Percentiles rank a stretch among this genome's conserved stretches.
phyloP scores from a whole-genome alignment of 805 yeast genomes.

The Saccharomycopsis babjevae region DNA sequence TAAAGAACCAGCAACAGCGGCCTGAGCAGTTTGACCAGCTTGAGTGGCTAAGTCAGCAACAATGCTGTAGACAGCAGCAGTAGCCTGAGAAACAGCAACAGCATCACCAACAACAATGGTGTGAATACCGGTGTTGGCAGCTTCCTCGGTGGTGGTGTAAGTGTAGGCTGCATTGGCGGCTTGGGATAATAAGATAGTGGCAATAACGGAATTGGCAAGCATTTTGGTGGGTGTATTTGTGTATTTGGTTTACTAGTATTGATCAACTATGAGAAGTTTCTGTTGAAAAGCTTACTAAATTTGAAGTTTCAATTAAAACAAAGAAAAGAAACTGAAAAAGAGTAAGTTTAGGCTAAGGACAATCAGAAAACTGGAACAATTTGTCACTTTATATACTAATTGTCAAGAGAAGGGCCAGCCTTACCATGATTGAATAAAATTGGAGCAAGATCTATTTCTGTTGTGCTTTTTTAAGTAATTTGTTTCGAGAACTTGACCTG shows the following conservation, averaged over 20 bases:
- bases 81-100: slow-evolving; percentile 20
- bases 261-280: not conserved
- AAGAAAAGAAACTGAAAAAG: not conserved
- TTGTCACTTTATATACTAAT: too few relatives aligned
- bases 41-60: slow-evolving; percentile 12
- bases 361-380: not conserved
- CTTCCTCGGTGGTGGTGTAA: slow-evolving; percentile 8
- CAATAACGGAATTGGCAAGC: slow-evolving; percentile 5
- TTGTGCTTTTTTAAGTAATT: too few relatives aligned
- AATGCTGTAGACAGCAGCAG: slow-evolving; percentile 23
- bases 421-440: too few relatives aligned
- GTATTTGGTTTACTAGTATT: not conserved
- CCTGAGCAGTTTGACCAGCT: slow-evolving; percentile 19
- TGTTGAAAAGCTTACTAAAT: too few relatives aligned
- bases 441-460: too few relatives aligned
- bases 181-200: slow-evolving; percentile 4
- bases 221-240: not conserved
- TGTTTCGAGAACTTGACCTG: too few relatives aligned
- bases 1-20: slow-evolving; percentile 23
- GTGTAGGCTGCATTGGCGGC: slow-evolving; percentile 6
- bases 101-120: slow-evolving; percentile 3
- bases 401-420: too few relatives aligned
- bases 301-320: not conserved
- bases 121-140: slow-evolving; percentile 15
- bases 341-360: not conserved